phyloP scores from a whole-genome alignment of 2,329 filamentous ascomycete species.

The Fusarium hostae region DNA sequence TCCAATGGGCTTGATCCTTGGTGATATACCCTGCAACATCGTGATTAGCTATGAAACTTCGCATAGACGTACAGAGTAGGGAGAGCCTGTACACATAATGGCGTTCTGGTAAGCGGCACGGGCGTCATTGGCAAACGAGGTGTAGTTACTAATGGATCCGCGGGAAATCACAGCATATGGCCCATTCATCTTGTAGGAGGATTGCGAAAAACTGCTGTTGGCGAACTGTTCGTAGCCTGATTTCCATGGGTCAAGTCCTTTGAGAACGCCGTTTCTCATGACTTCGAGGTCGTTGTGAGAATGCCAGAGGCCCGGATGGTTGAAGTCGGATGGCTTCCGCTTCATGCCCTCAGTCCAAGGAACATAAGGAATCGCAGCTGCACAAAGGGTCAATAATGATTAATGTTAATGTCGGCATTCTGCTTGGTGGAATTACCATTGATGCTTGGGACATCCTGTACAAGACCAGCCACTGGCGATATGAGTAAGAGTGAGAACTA shows the following conservation, averaged over 20 bases:
- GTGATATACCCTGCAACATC: background rate
- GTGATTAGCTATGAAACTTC: accelerated
- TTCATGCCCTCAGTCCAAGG: background rate
- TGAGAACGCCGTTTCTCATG: background rate
- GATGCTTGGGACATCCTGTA: background rate
- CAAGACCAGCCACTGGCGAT: background rate
- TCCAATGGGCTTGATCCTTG: background rate
- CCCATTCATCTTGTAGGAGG: background rate
- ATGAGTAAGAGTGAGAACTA: background rate
- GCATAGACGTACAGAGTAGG: accelerated
- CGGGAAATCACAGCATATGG: background rate
- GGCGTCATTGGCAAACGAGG: background rate
- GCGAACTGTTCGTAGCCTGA: background rate
- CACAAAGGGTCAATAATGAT: background rate
- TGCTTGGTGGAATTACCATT: background rate
- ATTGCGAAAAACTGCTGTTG: background rate
- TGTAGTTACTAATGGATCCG: background rate
- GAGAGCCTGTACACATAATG: background rate
- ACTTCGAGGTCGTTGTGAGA: background rate
- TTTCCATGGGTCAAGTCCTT: background rate
- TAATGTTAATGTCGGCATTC: background rate
- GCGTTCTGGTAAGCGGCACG: background rate
- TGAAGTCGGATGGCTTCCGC: background rate
- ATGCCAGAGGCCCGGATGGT: background rate
- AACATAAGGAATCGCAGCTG: background rate